Conservation (phyloP, 176 grass and related monocot species). For the Ensete ventricosum region DNA sequence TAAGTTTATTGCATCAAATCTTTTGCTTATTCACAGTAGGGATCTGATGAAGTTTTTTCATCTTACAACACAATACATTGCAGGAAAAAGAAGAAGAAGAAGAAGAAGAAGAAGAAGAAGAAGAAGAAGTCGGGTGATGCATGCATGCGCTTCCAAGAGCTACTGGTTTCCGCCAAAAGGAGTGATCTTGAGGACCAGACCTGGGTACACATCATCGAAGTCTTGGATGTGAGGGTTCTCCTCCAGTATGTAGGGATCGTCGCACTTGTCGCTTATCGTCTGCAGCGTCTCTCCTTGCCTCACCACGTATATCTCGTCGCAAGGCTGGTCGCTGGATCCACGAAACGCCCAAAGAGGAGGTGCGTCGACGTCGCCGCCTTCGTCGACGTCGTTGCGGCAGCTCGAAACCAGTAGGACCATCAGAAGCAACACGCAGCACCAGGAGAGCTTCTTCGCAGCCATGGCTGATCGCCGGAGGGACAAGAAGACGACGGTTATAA, state of each 20-base stretch:
- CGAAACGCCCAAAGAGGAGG: no score
- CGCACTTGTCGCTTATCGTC: conserved; percentile 4
- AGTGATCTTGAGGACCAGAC: conserved; percentile 7
- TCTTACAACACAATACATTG: no score
- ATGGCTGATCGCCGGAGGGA: no score
- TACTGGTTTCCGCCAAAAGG: neutral
- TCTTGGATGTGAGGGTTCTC: conserved; percentile 18
- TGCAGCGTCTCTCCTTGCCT: conserved; percentile 13
- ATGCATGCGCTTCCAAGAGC: no score
- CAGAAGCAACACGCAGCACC: neutral
- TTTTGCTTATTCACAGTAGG: no score
- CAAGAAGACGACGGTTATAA: no score
- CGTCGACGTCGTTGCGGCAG: neutral
- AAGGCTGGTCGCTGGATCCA: neutral
- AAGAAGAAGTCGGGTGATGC: no score
- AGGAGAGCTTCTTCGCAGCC: conserved; percentile 6
- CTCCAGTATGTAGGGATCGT: conserved; percentile 13
- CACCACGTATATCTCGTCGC: conserved; percentile 12
- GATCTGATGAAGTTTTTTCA: no score
- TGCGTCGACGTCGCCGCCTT: no score
- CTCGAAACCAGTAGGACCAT: neutral
- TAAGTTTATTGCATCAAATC: no score
- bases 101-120: no score
- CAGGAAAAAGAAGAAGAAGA: no score
- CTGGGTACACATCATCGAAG: conserved; percentile 7